Conservation (phyloP, 1,139 yeast genomes). For the Blastobotrys raffinosifermentans region DNA sequence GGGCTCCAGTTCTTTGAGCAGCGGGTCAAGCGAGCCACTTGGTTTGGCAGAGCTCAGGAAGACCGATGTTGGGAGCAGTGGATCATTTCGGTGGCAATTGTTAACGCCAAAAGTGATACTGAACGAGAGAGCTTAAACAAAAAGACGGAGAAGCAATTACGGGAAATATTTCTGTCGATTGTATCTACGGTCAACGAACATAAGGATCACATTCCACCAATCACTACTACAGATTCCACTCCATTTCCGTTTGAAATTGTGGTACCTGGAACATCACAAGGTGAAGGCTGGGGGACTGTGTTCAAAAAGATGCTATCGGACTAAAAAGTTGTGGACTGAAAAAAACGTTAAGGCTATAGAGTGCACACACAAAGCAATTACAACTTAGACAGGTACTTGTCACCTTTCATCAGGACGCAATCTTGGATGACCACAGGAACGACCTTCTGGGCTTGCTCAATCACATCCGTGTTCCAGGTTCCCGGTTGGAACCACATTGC, state of each 20-base stretch:
- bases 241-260: slow-evolving; percentile 59
- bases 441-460: slow-evolving; percentile 39
- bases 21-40: slow-evolving; percentile 31
- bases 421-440: slow-evolving; percentile 49
- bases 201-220: slow-evolving; percentile 68
- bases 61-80: slow-evolving; percentile 47
- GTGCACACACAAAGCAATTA: slow-evolving; percentile 7
- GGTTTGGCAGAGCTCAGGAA: slow-evolving; percentile 39
- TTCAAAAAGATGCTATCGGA: slow-evolving; percentile 27
- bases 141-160: slow-evolving; percentile 32
- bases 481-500: slow-evolving; percentile 87
- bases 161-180: slow-evolving; percentile 42
- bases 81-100: slow-evolving; percentile 36
- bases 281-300: slow-evolving; percentile 31
- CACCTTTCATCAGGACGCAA: slow-evolving; percentile 69
- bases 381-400: slow-evolving; percentile 39
- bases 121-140: slow-evolving; percentile 16
- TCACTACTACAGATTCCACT: slow-evolving; percentile 56
- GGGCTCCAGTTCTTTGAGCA: slow-evolving; percentile 34
- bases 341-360: not conserved
- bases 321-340: not conserved
- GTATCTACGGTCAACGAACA: slow-evolving; percentile 48
- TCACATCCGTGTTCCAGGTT: slow-evolving; percentile 51
- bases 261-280: slow-evolving; percentile 19
- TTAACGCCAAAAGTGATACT: slow-evolving; percentile 25